Evolutionary conservation across 441 rosid species (phyloP), one percentile per base, ranked within the genome.

Genomic region (Gossypium davidsonii): DNA sequence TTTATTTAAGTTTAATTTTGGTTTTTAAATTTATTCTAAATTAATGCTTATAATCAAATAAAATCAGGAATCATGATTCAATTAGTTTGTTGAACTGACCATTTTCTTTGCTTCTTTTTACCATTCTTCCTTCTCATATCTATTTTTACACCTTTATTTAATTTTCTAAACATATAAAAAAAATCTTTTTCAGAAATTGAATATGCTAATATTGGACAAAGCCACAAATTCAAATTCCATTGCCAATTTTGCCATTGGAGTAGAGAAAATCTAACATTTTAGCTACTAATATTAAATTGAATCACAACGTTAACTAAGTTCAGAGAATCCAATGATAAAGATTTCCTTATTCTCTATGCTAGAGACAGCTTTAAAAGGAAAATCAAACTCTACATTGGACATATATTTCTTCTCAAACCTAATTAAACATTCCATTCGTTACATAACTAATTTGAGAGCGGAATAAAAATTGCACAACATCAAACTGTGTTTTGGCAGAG

Each of bases 381-480:
- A 37, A 12, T 14, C 34, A 57, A 49, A 37, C 44, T 7, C 53
- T 14, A 57, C 62, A 57, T 23, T 57, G 62, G 62, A 57, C 62
- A 57, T 34, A 39, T 14, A 58, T 58, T 67, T 23, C 68, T 53
- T 63, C 28, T 14, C 26, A 62, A 67, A 55, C 17, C 51, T 67
- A 55, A 14, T 23, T 25, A 39, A 51, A 51, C 72, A 21, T 6
- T 17, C 59, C 48, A 53, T 53, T 5, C 12, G 28, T 25, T 61
- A 67, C 44, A 64, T 8, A 9, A 46, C 12, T 73, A 74, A 57
- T 72, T 77, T 59, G 67, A 75, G 26, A 61, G 1, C 61, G 56
- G 46, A 9, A 44, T 46, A 71, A 63, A 63, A 74, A 74, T 74
- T 71, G 61, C 75, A 74, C 70, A 57, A 63, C 63, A 64, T 21